Evolutionary conservation across 78 protist genomes (phyloP).

Genomic region (Reticulomyxa filosa): DNA sequence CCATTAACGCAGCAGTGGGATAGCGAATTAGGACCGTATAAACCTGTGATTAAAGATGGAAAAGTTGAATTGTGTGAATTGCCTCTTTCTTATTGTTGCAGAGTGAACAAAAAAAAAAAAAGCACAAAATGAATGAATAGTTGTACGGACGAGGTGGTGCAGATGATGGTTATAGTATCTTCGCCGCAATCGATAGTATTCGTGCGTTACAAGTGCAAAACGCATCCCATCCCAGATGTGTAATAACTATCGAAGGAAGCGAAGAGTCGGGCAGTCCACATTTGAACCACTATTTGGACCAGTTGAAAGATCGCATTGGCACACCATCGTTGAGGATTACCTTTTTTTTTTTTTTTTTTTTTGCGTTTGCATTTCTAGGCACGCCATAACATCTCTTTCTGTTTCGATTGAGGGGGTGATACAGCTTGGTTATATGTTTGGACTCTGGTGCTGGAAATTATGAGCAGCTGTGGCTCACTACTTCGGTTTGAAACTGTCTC

Average conservation of each 20-base stretch:
- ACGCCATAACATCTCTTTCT: no score
- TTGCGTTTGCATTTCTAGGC: no score
- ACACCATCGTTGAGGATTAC: no score
- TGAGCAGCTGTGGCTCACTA: constrained; percentile 44
- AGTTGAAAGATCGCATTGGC: not conserved
- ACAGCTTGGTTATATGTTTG: constrained; percentile 47
- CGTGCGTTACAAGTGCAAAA: no score
- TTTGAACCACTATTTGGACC: not conserved
- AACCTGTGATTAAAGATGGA: not conserved
- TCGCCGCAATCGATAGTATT: constrained; percentile 53
- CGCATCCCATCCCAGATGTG: not conserved
- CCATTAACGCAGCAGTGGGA: not conserved
- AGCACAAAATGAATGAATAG: not conserved
- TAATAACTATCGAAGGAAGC: not conserved
- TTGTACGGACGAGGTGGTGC: constrained; percentile 70
- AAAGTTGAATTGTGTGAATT: not conserved
- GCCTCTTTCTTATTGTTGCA: no score
- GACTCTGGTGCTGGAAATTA: constrained; percentile 57
- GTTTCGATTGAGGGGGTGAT: constrained; percentile 15
- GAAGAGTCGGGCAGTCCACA: not conserved
- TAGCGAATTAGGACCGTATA: not conserved
- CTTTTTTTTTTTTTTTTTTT: no score
- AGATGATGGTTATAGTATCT: constrained; percentile 65
- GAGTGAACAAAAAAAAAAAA: not conserved
- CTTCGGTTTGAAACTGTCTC: constrained; percentile 48